A percentile compares a stretch with the other conserved stretches of the same genome.
These are phyloP conservation scores for Ramaria rubella DNA, from an alignment of 768 basidiomycete genomes.

Conservation along the genomic window DNA sequence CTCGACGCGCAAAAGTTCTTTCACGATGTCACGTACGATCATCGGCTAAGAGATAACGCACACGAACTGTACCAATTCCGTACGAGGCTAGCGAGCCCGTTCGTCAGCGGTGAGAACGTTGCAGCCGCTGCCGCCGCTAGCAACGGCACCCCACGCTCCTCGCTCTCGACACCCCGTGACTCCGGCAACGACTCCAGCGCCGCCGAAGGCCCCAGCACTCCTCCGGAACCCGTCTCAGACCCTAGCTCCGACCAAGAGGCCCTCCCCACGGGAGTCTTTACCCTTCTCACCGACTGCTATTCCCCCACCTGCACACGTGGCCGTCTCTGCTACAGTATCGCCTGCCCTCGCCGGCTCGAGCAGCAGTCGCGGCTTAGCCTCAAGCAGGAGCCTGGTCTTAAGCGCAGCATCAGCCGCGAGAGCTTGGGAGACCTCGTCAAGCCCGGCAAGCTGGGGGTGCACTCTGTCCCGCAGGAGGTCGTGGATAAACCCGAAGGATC, in stretches of 20 bases:
- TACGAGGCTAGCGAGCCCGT: conserved; percentile 75
- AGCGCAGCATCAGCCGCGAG: conserved; percentile 76
- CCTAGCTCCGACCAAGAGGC: conserved; percentile 70
- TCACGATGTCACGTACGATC: conserved; percentile 98
- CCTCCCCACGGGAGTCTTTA: conserved; percentile 91
- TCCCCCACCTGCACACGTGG: conserved; percentile 95
- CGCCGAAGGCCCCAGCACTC: background rate
- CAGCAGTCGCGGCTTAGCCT: conserved; percentile 92
- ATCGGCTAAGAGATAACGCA: conserved; percentile 82
- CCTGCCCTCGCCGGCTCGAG: conserved; percentile 88
- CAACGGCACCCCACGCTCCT: conserved; percentile 2
- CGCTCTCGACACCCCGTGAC: background rate
- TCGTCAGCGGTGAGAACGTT: conserved; percentile 66
- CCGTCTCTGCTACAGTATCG: conserved; percentile 94
- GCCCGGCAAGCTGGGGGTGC: conserved; percentile 89
- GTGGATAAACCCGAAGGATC: too few relatives aligned
- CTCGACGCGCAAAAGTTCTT: conserved; percentile 98
- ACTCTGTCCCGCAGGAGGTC: conserved; percentile 92
- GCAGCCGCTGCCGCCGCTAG: conserved; percentile 17
- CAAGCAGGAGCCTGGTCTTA: conserved; percentile 86
- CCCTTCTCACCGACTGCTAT: conserved; percentile 94
- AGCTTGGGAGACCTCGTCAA: conserved; percentile 75
- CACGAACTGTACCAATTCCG: conserved; percentile 92
- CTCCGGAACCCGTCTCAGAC: too few relatives aligned
- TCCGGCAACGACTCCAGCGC: conserved; percentile 5